A percentile compares a stretch with the other conserved stretches of the same genome.
phyloP scores from a whole-genome alignment of 495 filamentous ascomycete species.

The Aspergillus bertholletiae region DNA sequence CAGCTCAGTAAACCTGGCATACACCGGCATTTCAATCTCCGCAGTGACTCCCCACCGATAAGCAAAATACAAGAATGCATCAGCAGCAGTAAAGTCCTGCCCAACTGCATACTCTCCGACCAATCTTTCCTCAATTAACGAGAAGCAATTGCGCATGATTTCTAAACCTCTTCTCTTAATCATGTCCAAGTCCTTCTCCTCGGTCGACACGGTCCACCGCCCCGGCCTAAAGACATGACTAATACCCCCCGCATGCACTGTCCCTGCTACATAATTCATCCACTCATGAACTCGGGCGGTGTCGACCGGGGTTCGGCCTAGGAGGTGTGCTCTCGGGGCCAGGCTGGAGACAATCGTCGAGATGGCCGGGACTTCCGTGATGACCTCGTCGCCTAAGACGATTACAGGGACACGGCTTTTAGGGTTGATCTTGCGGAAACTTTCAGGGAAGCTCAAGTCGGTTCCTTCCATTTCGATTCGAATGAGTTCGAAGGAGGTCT shows the following conservation, averaged over 20 bases:
- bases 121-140: background rate
- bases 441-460: background rate
- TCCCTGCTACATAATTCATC: background rate
- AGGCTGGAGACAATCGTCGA: background rate
- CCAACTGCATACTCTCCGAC: background rate
- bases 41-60: background rate
- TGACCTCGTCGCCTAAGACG: background rate
- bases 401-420: background rate
- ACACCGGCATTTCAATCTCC: background rate
- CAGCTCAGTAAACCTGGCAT: background rate
- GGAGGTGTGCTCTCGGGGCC: background rate
- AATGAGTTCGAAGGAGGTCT: background rate
- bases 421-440: background rate
- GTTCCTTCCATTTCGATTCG: background rate
- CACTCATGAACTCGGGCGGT: background rate
- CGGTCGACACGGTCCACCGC: background rate
- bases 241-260: background rate
- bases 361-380: background rate
- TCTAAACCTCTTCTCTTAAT: background rate
- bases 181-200: background rate
- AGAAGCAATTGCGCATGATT: background rate
- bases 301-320: background rate
- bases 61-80: background rate
- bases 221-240: background rate
- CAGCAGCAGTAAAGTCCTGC: background rate